A percentile compares a stretch with the other conserved stretches of the same genome.
Evolutionary conservation across 2,329 filamentous ascomycete species (phyloP).

Genomic region (Aureobasidium uvarum): DNA sequence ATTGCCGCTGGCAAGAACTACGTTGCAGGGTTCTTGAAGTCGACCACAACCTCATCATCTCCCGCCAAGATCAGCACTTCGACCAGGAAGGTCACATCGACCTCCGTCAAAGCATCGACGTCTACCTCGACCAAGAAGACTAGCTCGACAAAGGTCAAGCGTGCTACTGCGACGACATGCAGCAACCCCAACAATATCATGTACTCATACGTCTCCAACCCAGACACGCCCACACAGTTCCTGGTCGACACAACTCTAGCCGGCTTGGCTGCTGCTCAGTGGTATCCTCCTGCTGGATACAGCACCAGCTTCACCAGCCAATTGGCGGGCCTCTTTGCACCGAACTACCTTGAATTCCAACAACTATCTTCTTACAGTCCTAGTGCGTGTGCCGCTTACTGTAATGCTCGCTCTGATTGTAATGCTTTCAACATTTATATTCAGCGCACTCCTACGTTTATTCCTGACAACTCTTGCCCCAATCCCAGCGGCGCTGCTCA

Average conservation of each 20-base stretch:
- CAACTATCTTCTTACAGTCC: slow-evolving; percentile 27
- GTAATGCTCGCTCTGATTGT: slow-evolving; percentile 29
- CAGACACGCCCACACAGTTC: slow-evolving; percentile 27
- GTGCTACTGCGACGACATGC: slow-evolving; percentile 23
- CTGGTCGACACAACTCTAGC: slow-evolving; percentile 22
- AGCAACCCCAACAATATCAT: slow-evolving; percentile 10
- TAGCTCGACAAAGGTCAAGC: slow-evolving; percentile 21
- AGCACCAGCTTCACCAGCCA: slow-evolving; percentile 26
- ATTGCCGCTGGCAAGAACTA: slow-evolving; percentile 24
- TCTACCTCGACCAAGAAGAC: slow-evolving; percentile 19
- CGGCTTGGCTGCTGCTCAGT: slow-evolving; percentile 24
- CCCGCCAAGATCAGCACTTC: slow-evolving; percentile 6
- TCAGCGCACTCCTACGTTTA: slow-evolving; percentile 28
- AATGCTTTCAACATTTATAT: slow-evolving; percentile 32
- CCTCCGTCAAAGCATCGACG: not conserved
- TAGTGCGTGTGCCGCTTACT: slow-evolving; percentile 28
- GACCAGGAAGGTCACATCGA: slow-evolving; percentile 9
- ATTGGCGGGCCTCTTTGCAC: slow-evolving; percentile 20
- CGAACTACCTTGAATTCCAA: slow-evolving; percentile 29
- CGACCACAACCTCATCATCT: not conserved
- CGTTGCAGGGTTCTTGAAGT: slow-evolving; percentile 25
- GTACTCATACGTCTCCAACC: slow-evolving; percentile 24
- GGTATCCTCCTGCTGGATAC: slow-evolving; percentile 29
- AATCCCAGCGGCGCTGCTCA: slow-evolving; percentile 23
- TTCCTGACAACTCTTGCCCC: slow-evolving; percentile 28